These are phyloP conservation scores for Posidonia oceanica DNA, from an alignment of 116 monocot genomes.

Conservation along the genomic window DNA sequence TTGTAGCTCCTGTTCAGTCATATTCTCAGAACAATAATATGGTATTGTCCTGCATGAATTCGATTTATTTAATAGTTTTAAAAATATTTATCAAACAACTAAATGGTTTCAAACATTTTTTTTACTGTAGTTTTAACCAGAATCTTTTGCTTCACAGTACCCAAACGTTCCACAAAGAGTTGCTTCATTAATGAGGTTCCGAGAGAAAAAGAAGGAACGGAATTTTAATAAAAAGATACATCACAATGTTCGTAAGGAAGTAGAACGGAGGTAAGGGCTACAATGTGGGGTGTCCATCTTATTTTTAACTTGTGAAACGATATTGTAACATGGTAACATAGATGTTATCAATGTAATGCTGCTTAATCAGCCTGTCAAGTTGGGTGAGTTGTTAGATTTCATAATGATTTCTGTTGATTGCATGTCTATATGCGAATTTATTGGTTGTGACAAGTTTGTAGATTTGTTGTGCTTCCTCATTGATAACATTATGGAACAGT, in stretches of 20 bases:
- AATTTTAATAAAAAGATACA: conserved; percentile 82
- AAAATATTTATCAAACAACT: not conserved
- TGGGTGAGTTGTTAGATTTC: no score
- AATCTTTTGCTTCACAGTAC: conserved; percentile 18
- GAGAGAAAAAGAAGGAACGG: conserved; percentile 78
- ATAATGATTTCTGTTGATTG: no score
- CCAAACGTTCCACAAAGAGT: conserved; percentile 64
- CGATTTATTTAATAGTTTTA: not conserved
- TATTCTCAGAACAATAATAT: conserved; percentile 36
- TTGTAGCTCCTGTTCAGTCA: conserved; percentile 19
- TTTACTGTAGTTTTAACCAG: not conserved
- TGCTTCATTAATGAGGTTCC: conserved; percentile 70
- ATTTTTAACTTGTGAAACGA: no score
- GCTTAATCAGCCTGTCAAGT: no score
- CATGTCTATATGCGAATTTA: no score
- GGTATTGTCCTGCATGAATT: conserved; percentile 19
- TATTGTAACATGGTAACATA: no score
- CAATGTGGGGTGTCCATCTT: no score
- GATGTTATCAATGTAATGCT: no score
- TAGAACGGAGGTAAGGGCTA: conserved; percentile 43
- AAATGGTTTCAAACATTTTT: no score
- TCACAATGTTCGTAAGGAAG: conserved; percentile 69
- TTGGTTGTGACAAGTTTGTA: no score
- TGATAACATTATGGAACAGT: no score
- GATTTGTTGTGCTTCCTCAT: no score